Percentiles rank a stretch among this genome's conserved stretches.
Evolutionary conservation across 257 asterid genomes (phyloP).

Genomic region (Phtheirospermum japonicum): DNA sequence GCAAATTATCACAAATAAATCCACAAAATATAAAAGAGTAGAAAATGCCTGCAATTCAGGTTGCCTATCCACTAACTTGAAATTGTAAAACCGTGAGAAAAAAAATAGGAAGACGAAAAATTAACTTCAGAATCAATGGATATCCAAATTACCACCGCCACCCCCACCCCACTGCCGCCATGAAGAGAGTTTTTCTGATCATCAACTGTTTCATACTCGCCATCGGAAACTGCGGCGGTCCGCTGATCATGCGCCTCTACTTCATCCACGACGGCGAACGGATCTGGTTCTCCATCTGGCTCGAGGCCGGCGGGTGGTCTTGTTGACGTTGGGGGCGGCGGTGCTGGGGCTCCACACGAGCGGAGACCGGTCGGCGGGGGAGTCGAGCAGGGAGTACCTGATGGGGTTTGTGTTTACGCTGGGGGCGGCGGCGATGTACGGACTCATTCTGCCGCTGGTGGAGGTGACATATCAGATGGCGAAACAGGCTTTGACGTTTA

Average conservation of each 20-base stretch:
- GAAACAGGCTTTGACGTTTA: constrained; percentile 25
- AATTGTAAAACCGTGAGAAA: not conserved
- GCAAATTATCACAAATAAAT: constrained; percentile 15
- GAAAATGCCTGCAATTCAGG: too few species aligned
- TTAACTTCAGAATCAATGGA: constrained; percentile 3
- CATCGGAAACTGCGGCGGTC: too few species aligned
- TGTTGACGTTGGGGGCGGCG: constrained; percentile 27
- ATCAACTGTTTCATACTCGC: too few species aligned
- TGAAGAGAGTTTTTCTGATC: constrained; percentile 2
- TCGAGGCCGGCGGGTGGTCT: constrained; percentile 42
- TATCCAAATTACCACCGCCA: constrained; percentile 6
- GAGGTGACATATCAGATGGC: constrained; percentile 38
- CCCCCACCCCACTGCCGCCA: constrained; percentile 6
- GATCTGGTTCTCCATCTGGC: constrained; percentile 36
- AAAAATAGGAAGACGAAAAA: constrained; percentile 43
- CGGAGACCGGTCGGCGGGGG: too few species aligned
- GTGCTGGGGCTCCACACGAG: too few species aligned
- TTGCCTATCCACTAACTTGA: not conserved
- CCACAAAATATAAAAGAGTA: not conserved
- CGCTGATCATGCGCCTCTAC: too few species aligned
- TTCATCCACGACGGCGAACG: constrained; percentile 40
- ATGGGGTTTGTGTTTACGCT: constrained; percentile 41
- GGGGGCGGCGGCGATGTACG: constrained; percentile 47
- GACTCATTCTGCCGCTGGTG: constrained; percentile 35
- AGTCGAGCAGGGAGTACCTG: too few species aligned